These are phyloP conservation scores for Microdochium paspali DNA, from an alignment of 2,329 filamentous ascomycete genomes.

Conservation along the genomic window DNA sequence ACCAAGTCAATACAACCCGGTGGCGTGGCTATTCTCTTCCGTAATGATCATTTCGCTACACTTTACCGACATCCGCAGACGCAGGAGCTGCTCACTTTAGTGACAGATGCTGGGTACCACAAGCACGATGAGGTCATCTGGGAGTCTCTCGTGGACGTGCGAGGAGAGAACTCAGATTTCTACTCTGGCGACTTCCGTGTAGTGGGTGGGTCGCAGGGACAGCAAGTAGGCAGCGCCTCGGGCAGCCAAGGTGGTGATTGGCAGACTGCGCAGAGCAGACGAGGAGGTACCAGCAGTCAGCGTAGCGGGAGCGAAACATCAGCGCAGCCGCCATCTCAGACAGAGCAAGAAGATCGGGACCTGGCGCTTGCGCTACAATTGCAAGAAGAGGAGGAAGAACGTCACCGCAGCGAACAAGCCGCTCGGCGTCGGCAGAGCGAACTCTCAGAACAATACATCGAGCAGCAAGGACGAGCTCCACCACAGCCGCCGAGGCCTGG, in stretches of 20 bases:
- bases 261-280: constrained; percentile 42
- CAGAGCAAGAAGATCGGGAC: constrained; percentile 73
- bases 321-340: constrained; percentile 24
- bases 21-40: constrained; percentile 81
- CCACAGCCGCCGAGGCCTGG: constrained; percentile 8
- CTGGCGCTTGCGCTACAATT: constrained; percentile 83
- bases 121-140: constrained; percentile 87
- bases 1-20: constrained; percentile 62
- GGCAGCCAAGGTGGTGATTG: constrained; percentile 28
- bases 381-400: constrained; percentile 87
- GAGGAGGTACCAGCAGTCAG: constrained; percentile 14
- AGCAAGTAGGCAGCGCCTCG: constrained; percentile 8
- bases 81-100: constrained; percentile 67
- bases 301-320: constrained; percentile 5
- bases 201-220: constrained; percentile 51
- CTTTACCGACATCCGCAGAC: constrained; percentile 80
- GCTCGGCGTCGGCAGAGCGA: constrained; percentile 57
- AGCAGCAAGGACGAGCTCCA: constrained; percentile 41
- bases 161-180: constrained; percentile 72
- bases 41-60: constrained; percentile 95
- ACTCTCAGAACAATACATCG: constrained; percentile 61
- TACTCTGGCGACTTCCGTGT: constrained; percentile 84
- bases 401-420: constrained; percentile 52
- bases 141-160: constrained; percentile 87
- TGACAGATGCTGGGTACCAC: constrained; percentile 88